These are phyloP conservation scores for Gossypium raimondii DNA, from an alignment of 345 rosid species.

Conservation along the genomic window DNA sequence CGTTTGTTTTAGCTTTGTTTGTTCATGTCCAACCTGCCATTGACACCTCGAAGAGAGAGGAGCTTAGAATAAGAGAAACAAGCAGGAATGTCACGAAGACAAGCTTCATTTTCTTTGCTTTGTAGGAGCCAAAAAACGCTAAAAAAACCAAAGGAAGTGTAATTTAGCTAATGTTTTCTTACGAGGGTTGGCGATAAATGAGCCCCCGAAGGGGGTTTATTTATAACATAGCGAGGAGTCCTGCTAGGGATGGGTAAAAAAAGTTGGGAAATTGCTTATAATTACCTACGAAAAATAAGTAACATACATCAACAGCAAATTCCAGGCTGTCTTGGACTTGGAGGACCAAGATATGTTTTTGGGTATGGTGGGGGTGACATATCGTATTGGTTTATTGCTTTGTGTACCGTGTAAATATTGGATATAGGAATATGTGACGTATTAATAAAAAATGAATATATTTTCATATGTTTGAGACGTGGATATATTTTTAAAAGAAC, in stretches of 20 bases:
- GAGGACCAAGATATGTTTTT: not conserved
- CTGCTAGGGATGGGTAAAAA: not conserved
- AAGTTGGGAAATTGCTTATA: not conserved
- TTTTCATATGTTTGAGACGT: no score
- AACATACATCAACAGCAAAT: not conserved
- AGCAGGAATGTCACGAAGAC: slow-evolving; percentile 24
- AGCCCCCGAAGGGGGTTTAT: slow-evolving; percentile 4
- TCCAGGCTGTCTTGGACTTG: slow-evolving; percentile 23
- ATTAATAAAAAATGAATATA: no score
- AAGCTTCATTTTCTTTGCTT: slow-evolving; percentile 32
- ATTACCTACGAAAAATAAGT: not conserved
- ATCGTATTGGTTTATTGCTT: not conserved
- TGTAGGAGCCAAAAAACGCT: not conserved
- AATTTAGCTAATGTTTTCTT: not conserved
- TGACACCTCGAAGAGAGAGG: slow-evolving; percentile 43
- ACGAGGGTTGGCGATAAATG: not conserved
- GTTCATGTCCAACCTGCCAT: slow-evolving; percentile 39
- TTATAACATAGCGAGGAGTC: slow-evolving; percentile 18
- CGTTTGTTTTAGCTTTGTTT: not conserved
- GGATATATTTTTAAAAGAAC: no score
- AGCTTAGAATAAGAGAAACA: slow-evolving; percentile 38
- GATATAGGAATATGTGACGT: no score
- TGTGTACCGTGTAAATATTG: no score
- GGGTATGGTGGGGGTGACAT: not conserved
- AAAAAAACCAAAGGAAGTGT: not conserved